A percentile compares a stretch with the other conserved stretches of the same genome.
Conservation (phyloP, 805 yeast species). For the Lipomyces kockii region DNA sequence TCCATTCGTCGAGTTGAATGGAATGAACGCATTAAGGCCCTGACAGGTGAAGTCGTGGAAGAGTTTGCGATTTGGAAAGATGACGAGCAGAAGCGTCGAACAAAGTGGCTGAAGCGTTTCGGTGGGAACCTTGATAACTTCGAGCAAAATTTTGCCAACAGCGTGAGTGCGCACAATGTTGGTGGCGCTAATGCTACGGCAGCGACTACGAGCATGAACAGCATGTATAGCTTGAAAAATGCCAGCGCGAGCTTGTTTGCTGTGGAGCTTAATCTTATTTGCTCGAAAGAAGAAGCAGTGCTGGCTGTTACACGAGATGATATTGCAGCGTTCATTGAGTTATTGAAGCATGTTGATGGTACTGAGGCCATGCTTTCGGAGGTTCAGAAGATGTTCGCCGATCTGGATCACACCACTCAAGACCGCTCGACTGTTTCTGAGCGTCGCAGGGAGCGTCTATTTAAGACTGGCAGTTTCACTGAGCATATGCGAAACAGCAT, state of each 20-base stretch:
- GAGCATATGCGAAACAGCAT: conserved; percentile 27
- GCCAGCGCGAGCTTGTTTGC: conserved; percentile 34
- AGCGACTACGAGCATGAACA: conserved; percentile 14
- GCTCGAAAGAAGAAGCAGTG: conserved; percentile 18
- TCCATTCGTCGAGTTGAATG: conserved; percentile 43
- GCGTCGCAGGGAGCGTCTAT: conserved; percentile 23
- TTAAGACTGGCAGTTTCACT: conserved; percentile 24
- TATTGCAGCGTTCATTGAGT: conserved; percentile 37
- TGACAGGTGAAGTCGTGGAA: conserved; percentile 50
- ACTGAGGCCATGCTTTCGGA: conserved; percentile 41
- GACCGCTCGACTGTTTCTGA: conserved; percentile 9
- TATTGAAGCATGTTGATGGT: conserved; percentile 38
- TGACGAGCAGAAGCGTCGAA: conserved; percentile 60
- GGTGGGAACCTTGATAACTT: conserved; percentile 45
- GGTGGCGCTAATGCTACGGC: conserved; percentile 2
- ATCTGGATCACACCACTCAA: conserved; percentile 20
- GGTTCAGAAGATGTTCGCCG: conserved; percentile 42
- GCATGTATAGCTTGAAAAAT: conserved; percentile 24
- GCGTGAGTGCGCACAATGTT: conserved; percentile 1
- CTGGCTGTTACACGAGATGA: conserved; percentile 27
- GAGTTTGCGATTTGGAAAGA: conserved; percentile 61
- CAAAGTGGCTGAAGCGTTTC: conserved; percentile 68
- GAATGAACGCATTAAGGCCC: conserved; percentile 35
- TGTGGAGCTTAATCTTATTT: conserved; percentile 35
- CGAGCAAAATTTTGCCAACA: conserved; percentile 17